Evolutionary conservation across 306 rosid genomes (phyloP), one percentile per base, ranked within the genome.

Genomic region (Comarum palustre): DNA sequence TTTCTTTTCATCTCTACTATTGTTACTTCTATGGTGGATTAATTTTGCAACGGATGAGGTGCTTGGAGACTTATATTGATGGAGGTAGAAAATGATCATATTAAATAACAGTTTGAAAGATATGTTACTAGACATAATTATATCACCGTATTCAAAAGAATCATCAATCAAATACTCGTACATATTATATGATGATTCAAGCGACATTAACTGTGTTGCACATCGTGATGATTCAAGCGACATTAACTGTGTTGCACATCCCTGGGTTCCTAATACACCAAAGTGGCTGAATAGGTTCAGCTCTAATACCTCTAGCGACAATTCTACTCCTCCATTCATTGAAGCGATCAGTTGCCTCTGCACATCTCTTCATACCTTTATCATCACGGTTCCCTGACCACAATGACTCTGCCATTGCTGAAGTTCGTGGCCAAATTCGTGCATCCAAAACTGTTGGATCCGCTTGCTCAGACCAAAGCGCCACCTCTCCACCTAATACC

Each of bases 241-340:
- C 8, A 14, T 72, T 76, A 58, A 79, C 68, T 12, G 84, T 71
- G 73, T 93, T 85, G 80, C 96, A 93, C 98, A 93, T 90, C 34
- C 97, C 96, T 22, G 90, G 92, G 62, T 90, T 90, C 78, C 88
- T 83, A 60, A 85, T 16, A 73, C 98, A 93, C 92, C 96, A 90
- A 46, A 93, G 90, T 46, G 97, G 97, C 74, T 93, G 97, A 88
- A 93, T 86, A 0, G 98, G 98, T 78, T 93, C 97, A 38, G 97
- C 98, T 27, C 83, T 75, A 13, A 90, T 84, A 31, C 97, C 97
- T 74, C 97, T 90, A 17, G 43, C 80, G 8, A 90, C 90, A 87
- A 87, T 89, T 83, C 96, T 81, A 72, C 73, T 74, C 81, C 98
- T 82, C 96, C 98, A 93, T 77, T 93, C 97, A 76, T 81, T 90